Base-by-base conservation (phyloP, 108 stramenopile genomes). In the Pseudonitzschia pungens region DNA sequence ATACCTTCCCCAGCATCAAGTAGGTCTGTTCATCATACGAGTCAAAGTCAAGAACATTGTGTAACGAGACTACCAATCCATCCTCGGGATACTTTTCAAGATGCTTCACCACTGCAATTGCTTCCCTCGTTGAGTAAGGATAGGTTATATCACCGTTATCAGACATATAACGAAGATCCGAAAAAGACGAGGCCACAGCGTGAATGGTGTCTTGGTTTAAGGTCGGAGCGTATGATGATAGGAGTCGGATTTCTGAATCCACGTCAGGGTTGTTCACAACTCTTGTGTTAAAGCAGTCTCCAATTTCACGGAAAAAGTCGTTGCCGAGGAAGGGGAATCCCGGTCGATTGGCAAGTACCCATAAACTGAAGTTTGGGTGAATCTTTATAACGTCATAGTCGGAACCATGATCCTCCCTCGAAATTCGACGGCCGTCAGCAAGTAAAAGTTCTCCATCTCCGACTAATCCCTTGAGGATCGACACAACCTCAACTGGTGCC, bases 311-410 rank as follows among this genome's bases (percentile, higher is more conserved):
- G 53, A 83, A 84, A 41, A 97, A 76, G 64, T 90, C 88, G 76
- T 97, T 96, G 12, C 97, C 97, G 51, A 86, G 85, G 76, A 97
- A 97, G 8, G 97, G 97, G 65, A 67, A 95, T 3, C 92, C 92
- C 22, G 97, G 86, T 44, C 88, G 86, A 76, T 97, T 97, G n/a
- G 92, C 92, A 24, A 97, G 72, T 0, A 83, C 89, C 79, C 88
- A 83, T 4, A 96, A 59, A 10, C 72, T 50, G 66, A 97, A 96
- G 65, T 93, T 82, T 0, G 85, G 81, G 73, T 95, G 95, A 11
- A 96, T 87, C 1, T 72, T 57, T 29, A 94, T 85, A 10, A 74
- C 65, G 22, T 63, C 77, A 4, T 77, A 76, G 22, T 72, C 71
- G 15, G 31, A 18, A 11, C 21, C 18, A 45, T 60, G 56, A 45